These are phyloP conservation scores for Panicum hallii DNA, from an alignment of 202 grass and related monocot species.

Conservation along the genomic window DNA sequence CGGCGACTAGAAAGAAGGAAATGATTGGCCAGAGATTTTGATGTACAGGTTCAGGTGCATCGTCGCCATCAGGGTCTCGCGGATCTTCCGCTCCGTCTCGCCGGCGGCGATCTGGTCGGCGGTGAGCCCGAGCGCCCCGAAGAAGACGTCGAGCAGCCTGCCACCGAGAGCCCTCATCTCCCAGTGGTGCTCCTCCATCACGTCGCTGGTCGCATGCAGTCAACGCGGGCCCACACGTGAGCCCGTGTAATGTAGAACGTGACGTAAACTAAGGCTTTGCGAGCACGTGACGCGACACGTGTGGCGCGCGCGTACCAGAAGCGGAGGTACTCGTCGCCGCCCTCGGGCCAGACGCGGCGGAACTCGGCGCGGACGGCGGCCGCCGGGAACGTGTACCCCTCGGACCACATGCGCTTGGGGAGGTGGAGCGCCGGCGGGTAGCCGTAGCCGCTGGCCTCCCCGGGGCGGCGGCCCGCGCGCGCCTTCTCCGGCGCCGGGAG, in stretches of 20 bases:
- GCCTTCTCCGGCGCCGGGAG: conserved; percentile 53
- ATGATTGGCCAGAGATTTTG: too few species aligned
- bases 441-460: conserved; percentile 49
- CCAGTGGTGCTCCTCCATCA: conserved; percentile 58
- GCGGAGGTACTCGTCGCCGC: conserved; percentile 42
- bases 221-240: neutral
- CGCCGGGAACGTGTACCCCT: conserved; percentile 68
- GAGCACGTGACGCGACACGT: neutral
- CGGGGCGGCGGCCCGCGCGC: conserved; percentile 31
- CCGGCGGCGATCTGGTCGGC: conserved; percentile 35
- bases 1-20: neutral
- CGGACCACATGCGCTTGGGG: conserved; percentile 73
- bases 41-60: conserved; percentile 57
- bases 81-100: conserved; percentile 29
- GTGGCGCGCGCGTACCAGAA: conserved; percentile 56
- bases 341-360: conserved; percentile 68
- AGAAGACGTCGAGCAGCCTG: conserved; percentile 50
- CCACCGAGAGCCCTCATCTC: conserved; percentile 34
- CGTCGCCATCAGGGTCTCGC: conserved; percentile 27
- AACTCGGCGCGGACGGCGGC: conserved; percentile 46
- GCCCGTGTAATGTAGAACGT: neutral
- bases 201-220: conserved; percentile 24
- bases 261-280: neutral
- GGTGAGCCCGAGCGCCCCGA: conserved; percentile 55
- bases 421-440: conserved; percentile 38